phyloP scores from a whole-genome alignment of 1,284 basidiomycete species.

The Fistulinella cinereoalba region DNA sequence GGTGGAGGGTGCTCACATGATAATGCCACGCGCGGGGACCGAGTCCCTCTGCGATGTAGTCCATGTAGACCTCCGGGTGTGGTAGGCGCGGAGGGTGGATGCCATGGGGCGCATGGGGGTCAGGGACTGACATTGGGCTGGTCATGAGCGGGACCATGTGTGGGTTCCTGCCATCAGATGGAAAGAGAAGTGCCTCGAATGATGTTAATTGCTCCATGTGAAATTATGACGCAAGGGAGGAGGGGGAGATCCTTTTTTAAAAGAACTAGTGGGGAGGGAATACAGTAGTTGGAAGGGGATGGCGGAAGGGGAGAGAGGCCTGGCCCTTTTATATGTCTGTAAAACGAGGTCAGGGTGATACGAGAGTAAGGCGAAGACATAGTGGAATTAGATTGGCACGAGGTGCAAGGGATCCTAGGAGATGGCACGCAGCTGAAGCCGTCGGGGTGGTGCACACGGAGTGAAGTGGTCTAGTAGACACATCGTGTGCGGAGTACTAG shows the following conservation, averaged over 20 bases:
- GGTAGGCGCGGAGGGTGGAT: constrained; percentile 54
- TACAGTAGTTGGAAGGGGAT: constrained; percentile 22
- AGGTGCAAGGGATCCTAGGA: constrained; percentile 28
- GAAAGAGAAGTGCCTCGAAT: constrained; percentile 63
- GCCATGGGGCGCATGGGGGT: constrained; percentile 44
- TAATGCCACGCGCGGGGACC: constrained; percentile 68
- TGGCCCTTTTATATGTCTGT: constrained; percentile 30
- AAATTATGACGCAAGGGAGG: constrained; percentile 10
- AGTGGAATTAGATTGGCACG: constrained; percentile 26
- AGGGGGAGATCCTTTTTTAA: constrained; percentile 7
- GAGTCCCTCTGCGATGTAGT: constrained; percentile 71
- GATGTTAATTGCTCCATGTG: constrained; percentile 61
- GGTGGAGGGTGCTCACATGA: constrained; percentile 45
- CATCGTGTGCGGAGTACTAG: neutral
- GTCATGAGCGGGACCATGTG: constrained; percentile 67
- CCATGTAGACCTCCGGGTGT: constrained; percentile 80
- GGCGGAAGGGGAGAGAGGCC: neutral
- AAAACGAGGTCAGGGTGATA: constrained; percentile 38
- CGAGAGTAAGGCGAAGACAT: constrained; percentile 15
- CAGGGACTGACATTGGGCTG: constrained; percentile 52
- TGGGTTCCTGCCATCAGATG: constrained; percentile 65
- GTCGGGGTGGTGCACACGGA: too few species aligned
- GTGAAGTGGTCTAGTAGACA: too few species aligned
- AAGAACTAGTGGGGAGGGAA: constrained; percentile 7
- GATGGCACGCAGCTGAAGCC: constrained; percentile 6